A percentile compares a stretch with the other conserved stretches of the same genome.
Conservation (phyloP, 345 rosid genomes). For the Arabis hirsuta region DNA sequence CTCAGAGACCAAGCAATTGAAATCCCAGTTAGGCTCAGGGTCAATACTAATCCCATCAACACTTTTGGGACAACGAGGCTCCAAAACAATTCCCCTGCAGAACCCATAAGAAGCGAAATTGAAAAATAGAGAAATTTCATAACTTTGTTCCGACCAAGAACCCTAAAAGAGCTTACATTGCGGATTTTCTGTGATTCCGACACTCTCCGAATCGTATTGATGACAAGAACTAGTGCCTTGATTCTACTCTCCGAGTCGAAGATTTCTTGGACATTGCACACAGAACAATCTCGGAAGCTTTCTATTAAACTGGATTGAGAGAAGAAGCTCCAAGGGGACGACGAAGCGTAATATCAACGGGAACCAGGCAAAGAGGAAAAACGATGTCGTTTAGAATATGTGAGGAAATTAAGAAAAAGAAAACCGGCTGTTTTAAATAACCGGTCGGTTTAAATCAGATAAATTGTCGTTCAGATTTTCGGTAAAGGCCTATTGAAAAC, state of each 20-base stretch:
- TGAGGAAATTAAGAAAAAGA: neutral
- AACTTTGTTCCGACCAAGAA: neutral
- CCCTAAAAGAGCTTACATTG: slow-evolving; percentile 31
- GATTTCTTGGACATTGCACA: neutral
- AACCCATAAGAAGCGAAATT: neutral
- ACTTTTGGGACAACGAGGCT: slow-evolving; percentile 59
- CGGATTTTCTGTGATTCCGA: neutral
- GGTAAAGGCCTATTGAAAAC: too few relatives aligned
- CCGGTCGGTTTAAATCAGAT: too few relatives aligned
- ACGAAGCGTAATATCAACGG: slow-evolving; percentile 19
- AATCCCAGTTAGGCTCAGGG: slow-evolving; percentile 83
- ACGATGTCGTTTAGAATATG: slow-evolving; percentile 2
- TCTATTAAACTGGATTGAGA: neutral
- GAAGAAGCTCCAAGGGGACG: neutral
- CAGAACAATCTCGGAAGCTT: neutral
- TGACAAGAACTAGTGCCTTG: neutral
- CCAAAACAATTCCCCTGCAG: slow-evolving; percentile 70
- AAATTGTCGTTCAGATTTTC: too few relatives aligned
- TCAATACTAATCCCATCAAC: slow-evolving; percentile 66
- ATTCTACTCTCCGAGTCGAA: slow-evolving; percentile 1
- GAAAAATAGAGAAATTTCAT: neutral
- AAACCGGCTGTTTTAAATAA: neutral
- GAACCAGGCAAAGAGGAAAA: neutral
- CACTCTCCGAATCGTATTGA: neutral
- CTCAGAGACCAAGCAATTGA: slow-evolving; percentile 60